Conservation (phyloP, 2,329 filamentous ascomycete genomes). For the Colletotrichum zoysiae region DNA sequence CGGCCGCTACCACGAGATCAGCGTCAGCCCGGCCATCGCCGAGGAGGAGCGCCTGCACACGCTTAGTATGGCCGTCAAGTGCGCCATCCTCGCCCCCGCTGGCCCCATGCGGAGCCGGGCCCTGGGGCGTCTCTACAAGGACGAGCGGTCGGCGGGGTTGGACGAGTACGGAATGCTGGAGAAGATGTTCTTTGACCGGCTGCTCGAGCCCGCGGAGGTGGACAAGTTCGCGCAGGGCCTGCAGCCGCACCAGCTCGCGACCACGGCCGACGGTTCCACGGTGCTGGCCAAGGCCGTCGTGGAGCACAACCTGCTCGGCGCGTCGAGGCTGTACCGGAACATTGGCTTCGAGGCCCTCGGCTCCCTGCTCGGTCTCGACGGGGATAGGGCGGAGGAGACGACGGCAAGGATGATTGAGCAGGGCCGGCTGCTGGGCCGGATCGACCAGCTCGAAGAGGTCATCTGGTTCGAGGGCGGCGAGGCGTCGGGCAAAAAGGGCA, state of each 20-base stretch:
- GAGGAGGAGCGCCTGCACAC: constrained; percentile 89
- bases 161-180: constrained; percentile 90
- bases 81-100: constrained; percentile 91
- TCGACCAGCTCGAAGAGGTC: constrained; percentile 91
- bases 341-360: constrained; percentile 83
- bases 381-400: constrained; percentile 88
- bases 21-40: constrained; percentile 80
- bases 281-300: constrained; percentile 94
- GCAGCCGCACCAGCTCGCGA: constrained; percentile 88
- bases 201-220: constrained; percentile 86
- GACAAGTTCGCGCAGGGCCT: constrained; percentile 85
- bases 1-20: constrained; percentile 89
- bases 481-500: constrained; percentile 76
- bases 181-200: constrained; percentile 95
- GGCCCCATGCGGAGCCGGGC: constrained; percentile 85
- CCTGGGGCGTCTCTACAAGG: constrained; percentile 90
- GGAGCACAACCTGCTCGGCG: constrained; percentile 93
- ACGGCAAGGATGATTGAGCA: constrained; percentile 97
- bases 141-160: constrained; percentile 82
- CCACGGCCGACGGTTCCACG: constrained; percentile 89
- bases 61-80: constrained; percentile 88
- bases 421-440: constrained; percentile 85
- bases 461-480: constrained; percentile 88
- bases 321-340: constrained; percentile 83
- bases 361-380: constrained; percentile 80